Percentiles rank a stretch among this genome's conserved stretches.
Evolutionary conservation across 1,284 basidiomycete genomes (phyloP).

Genomic region (Ustilago xerochloae): DNA sequence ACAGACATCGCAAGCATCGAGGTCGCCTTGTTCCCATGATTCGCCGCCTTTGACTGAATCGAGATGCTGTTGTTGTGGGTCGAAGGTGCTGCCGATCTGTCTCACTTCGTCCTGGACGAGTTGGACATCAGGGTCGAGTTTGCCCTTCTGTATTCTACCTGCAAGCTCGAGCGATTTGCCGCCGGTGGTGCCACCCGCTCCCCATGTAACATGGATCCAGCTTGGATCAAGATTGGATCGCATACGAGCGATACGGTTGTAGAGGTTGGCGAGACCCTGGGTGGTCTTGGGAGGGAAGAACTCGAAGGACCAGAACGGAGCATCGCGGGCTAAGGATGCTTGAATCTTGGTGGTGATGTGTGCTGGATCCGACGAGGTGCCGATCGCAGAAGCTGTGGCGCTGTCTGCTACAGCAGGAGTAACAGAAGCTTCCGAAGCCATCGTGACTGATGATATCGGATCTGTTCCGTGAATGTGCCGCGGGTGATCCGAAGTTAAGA

Average conservation of each 20-base stretch:
- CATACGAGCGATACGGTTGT: slow-evolving; percentile 69
- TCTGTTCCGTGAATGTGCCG: not conserved
- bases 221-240: slow-evolving; percentile 74
- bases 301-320: slow-evolving; percentile 75
- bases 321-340: slow-evolving; percentile 19
- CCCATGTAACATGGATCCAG: slow-evolving; percentile 85
- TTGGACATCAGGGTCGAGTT: slow-evolving; percentile 41
- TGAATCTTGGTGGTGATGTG: slow-evolving; percentile 47
- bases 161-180: slow-evolving; percentile 85
- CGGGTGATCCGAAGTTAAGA: not conserved
- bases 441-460: not conserved
- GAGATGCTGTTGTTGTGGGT: slow-evolving; percentile 23
- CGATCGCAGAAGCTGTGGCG: slow-evolving; percentile 3
- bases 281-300: slow-evolving; percentile 96
- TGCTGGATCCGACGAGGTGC: slow-evolving; percentile 22
- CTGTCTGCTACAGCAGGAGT: no score
- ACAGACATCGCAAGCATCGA: slow-evolving; percentile 84
- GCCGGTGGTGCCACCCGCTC: slow-evolving; percentile 92
- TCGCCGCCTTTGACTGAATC: slow-evolving; percentile 17
- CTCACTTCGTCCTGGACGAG: slow-evolving; percentile 13
- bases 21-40: slow-evolving; percentile 71
- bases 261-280: slow-evolving; percentile 79
- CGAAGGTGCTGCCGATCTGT: slow-evolving; percentile 5
- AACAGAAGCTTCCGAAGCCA: not conserved
- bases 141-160: slow-evolving; percentile 59